phyloP scores from a whole-genome alignment of 2,329 filamentous ascomycete genomes.

The Colletotrichum sp. region DNA sequence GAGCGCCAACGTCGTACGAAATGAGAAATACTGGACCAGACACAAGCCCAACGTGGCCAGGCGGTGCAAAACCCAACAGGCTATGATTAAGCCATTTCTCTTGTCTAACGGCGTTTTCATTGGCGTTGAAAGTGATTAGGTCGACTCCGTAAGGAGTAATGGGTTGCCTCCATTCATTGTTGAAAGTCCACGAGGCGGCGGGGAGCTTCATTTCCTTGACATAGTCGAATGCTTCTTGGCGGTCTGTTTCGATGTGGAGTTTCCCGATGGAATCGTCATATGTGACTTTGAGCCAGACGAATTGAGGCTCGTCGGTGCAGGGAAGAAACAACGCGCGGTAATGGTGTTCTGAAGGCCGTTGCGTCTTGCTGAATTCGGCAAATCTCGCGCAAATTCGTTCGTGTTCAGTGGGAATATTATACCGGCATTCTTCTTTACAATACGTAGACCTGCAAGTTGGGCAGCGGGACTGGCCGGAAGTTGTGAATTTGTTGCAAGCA shows the following conservation, averaged over 20 bases:
- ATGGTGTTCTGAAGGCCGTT: background rate
- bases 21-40: background rate
- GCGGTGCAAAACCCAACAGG: background rate
- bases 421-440: background rate
- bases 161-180: fast-evolving
- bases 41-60: background rate
- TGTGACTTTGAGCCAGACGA: background rate
- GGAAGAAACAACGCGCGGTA: background rate
- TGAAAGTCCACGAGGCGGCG: fast-evolving
- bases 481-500: background rate
- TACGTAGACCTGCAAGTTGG: background rate
- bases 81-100: background rate
- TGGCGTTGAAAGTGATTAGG: background rate
- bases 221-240: fast-evolving
- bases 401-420: background rate
- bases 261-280: background rate
- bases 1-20: background rate
- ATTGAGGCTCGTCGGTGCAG: fast-evolving
- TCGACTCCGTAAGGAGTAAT: background rate
- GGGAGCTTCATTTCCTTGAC: background rate
- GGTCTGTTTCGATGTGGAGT: background rate
- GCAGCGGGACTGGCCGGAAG: background rate
- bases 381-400: fast-evolving
- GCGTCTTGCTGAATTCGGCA: background rate
- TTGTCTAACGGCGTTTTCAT: background rate